phyloP scores from a whole-genome alignment of 495 filamentous ascomycete species.

The Aspergillus taichungensis region DNA sequence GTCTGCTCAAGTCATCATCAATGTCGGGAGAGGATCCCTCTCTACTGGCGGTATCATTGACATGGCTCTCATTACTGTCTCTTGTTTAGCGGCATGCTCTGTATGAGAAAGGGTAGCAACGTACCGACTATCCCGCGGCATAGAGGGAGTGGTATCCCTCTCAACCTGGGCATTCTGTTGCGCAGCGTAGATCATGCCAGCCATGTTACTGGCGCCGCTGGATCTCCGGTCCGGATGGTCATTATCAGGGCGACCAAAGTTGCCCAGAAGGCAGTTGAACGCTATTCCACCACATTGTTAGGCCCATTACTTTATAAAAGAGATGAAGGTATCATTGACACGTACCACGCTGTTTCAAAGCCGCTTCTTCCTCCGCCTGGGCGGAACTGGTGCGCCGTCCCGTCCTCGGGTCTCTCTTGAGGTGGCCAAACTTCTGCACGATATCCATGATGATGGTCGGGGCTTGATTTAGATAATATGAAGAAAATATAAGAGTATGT shows the following conservation, averaged over 20 bases:
- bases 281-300: neutral
- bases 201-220: conserved; percentile 6
- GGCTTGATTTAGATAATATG: no score
- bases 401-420: neutral
- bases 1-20: no score
- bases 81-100: no score
- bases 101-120: no score
- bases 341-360: neutral
- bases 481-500: no score
- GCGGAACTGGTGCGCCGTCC: neutral
- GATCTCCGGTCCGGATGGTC: conserved; percentile 7
- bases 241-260: conserved; percentile 1
- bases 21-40: no score
- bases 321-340: neutral
- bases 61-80: no score
- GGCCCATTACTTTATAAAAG: neutral
- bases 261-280: conserved; percentile 2
- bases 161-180: no score
- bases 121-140: no score
- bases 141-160: no score
- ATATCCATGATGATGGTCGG: conserved; percentile 2
- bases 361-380: neutral
- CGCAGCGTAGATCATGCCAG: neutral
- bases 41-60: no score
- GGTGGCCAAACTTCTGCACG: conserved; percentile 6